Evolutionary conservation across 2,329 filamentous ascomycete genomes (phyloP).

Genomic region (Penicillium digitatum): DNA sequence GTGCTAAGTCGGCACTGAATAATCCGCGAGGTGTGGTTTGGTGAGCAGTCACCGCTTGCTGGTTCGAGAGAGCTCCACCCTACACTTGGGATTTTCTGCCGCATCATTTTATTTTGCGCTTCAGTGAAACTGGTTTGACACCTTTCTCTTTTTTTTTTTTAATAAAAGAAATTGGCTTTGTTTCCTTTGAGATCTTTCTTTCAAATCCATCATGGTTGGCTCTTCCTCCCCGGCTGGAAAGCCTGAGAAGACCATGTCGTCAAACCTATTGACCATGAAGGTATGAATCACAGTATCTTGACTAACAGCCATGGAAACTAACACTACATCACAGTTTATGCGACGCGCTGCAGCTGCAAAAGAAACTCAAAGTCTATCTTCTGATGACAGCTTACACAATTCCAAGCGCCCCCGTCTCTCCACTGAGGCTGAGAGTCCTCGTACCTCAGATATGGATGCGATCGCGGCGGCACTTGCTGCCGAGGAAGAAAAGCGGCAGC

Average conservation of each 20-base stretch:
- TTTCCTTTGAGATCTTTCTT: neutral
- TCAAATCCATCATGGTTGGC: slow-evolving; percentile 27
- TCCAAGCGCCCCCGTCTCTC: slow-evolving; percentile 39
- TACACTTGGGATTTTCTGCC: slow-evolving; percentile 22
- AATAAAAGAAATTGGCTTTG: neutral
- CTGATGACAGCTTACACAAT: slow-evolving; percentile 29
- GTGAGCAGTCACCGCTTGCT: slow-evolving; percentile 18
- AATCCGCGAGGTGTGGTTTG: slow-evolving; percentile 35
- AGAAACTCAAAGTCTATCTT: slow-evolving; percentile 32
- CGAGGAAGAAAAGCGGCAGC: slow-evolving; percentile 41
- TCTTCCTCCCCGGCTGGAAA: slow-evolving; percentile 50
- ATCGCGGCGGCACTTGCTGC: slow-evolving; percentile 41
- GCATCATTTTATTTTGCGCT: slow-evolving; percentile 6
- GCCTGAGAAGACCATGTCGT: slow-evolving; percentile 72
- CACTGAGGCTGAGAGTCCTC: slow-evolving; percentile 16
- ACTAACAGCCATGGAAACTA: neutral
- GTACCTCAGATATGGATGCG: slow-evolving; percentile 36
- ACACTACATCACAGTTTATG: slow-evolving; percentile 63
- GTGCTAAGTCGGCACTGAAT: slow-evolving; percentile 19
- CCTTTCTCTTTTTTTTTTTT: neutral
- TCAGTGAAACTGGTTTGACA: neutral
- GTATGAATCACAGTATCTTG: slow-evolving; percentile 30
- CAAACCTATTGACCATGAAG: slow-evolving; percentile 87
- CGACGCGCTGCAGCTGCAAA: slow-evolving; percentile 71
- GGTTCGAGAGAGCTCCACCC: slow-evolving; percentile 2